Percentiles rank a stretch among this genome's conserved stretches.
phyloP scores from a whole-genome alignment of 495 filamentous ascomycete genomes.

The Halenospora varia region DNA sequence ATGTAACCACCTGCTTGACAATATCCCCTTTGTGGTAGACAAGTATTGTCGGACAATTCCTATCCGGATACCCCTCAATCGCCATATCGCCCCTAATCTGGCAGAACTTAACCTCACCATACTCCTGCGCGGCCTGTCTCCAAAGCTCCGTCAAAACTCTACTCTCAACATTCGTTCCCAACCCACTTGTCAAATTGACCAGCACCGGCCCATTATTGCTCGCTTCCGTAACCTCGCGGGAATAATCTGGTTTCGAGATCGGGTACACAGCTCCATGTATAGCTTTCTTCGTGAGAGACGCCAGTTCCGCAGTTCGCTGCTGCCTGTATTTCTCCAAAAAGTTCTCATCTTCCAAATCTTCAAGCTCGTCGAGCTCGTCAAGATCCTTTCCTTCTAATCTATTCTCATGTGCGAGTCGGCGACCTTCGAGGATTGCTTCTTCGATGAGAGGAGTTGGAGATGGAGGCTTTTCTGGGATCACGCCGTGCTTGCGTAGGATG shows the following conservation, averaged over 20 bases:
- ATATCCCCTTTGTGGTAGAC: slow-evolving; percentile 92
- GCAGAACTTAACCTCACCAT: slow-evolving; percentile 94
- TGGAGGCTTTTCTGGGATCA: slow-evolving; percentile 94
- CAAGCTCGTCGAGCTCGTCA: slow-evolving; percentile 87
- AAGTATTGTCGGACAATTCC: slow-evolving; percentile 90
- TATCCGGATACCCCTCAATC: slow-evolving; percentile 93
- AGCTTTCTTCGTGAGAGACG: slow-evolving; percentile 65
- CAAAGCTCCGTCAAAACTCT: slow-evolving; percentile 81
- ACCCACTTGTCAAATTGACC: slow-evolving; percentile 78
- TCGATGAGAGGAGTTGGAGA: slow-evolving; percentile 92
- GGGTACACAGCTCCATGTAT: slow-evolving; percentile 88
- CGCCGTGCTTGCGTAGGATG: slow-evolving; percentile 91
- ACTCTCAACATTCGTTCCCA: slow-evolving; percentile 77
- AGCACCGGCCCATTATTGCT: slow-evolving; percentile 69
- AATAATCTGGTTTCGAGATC: slow-evolving; percentile 89
- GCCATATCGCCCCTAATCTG: slow-evolving; percentile 91
- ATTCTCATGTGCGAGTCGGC: slow-evolving; percentile 79
- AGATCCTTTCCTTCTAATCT: slow-evolving; percentile 88
- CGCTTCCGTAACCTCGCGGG: slow-evolving; percentile 86
- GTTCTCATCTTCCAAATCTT: slow-evolving; percentile 86
- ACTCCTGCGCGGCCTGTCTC: slow-evolving; percentile 75
- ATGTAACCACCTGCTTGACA: slow-evolving; percentile 77
- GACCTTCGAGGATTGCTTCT: slow-evolving; percentile 84
- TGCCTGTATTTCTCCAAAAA: slow-evolving; percentile 86
- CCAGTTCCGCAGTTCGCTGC: slow-evolving; percentile 78